phyloP scores from a whole-genome alignment of 805 yeast genomes.

The Lipomyces lipofer region DNA sequence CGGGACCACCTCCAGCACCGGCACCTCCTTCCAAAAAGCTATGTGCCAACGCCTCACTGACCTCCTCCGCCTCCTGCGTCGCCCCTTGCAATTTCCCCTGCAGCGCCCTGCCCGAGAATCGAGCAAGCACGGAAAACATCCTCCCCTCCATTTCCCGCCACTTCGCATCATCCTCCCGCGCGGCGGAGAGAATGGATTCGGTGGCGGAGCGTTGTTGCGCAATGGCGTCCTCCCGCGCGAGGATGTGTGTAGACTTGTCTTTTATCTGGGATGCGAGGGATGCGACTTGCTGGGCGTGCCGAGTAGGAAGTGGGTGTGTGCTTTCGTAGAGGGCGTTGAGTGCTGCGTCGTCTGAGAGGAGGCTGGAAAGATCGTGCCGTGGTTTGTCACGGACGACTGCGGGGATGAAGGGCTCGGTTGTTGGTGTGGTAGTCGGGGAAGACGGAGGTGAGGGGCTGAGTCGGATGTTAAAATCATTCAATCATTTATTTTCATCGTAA shows the following conservation, averaged over 20 bases:
- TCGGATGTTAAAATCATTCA: too few relatives aligned
- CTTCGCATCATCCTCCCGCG: constrained; percentile 12
- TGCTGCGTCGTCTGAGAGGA: constrained; percentile 3
- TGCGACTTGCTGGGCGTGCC: constrained; percentile 9
- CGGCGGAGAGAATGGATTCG: constrained; percentile 10
- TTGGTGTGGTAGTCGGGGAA: not conserved
- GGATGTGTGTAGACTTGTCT: constrained; percentile 12
- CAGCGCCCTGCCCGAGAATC: constrained; percentile 11
- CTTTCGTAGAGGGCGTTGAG: constrained; percentile 13
- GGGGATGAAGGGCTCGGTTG: constrained; percentile 12
- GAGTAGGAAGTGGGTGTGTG: constrained; percentile 15
- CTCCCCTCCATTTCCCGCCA: constrained; percentile 22
- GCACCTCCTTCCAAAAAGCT: constrained; percentile 36
- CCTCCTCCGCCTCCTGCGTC: constrained; percentile 38
- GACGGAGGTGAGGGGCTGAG: not conserved
- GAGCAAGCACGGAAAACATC: constrained; percentile 18
- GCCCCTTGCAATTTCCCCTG: constrained; percentile 15
- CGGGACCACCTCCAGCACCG: constrained; percentile 26
- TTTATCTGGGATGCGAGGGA: constrained; percentile 6
- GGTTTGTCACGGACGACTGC: constrained; percentile 6
- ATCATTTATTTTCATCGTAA: too few relatives aligned
- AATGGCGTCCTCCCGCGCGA: constrained; percentile 5
- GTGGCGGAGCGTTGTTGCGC: constrained; percentile 6
- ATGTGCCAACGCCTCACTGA: constrained; percentile 41
- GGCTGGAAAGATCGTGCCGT: constrained; percentile 18